phyloP scores from a whole-genome alignment of 1,284 basidiomycete species.

The Porphyrellus sp. region DNA sequence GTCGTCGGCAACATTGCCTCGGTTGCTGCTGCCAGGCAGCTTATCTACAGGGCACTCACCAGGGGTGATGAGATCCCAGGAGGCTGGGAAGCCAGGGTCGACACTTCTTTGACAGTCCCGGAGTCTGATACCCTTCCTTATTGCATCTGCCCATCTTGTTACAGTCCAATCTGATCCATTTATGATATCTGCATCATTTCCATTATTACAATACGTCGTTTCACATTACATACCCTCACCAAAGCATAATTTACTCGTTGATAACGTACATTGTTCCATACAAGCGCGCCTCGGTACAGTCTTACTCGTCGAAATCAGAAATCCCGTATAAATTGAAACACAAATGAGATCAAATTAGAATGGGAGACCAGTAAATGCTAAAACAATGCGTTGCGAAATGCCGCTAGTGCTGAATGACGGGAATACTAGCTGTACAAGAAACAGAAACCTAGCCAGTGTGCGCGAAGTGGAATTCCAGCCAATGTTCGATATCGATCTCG shows the following conservation, averaged over 20 bases:
- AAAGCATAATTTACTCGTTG: not conserved
- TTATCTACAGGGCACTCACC: slow-evolving; percentile 39
- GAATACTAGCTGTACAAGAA: slow-evolving; percentile 20
- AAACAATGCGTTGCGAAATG: slow-evolving; percentile 5
- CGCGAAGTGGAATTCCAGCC: slow-evolving; percentile 4
- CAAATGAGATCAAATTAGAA: slow-evolving; percentile 17
- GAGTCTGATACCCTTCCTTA: slow-evolving; percentile 5
- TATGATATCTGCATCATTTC: not conserved
- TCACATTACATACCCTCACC: not conserved
- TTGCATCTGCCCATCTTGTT: slow-evolving; percentile 27
- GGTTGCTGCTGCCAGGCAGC: slow-evolving; percentile 41
- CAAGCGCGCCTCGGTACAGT: not conserved
- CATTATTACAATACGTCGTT: not conserved
- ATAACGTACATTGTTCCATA: slow-evolving; percentile 3
- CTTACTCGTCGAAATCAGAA: not conserved
- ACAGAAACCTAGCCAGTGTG: slow-evolving; percentile 3
- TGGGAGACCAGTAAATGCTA: slow-evolving; percentile 9
- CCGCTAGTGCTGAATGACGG: slow-evolving; percentile 2
- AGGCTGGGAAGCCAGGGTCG: slow-evolving; percentile 34
- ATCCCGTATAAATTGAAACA: not conserved
- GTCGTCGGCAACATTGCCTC: slow-evolving; percentile 45
- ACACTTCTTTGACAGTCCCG: slow-evolving; percentile 19
- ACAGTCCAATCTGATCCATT: slow-evolving; percentile 19
- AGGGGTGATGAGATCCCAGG: slow-evolving; percentile 22
- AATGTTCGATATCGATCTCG: not conserved